phyloP scores from a whole-genome alignment of 2,329 filamentous ascomycete genomes.

The Trichoderma hamatum region DNA sequence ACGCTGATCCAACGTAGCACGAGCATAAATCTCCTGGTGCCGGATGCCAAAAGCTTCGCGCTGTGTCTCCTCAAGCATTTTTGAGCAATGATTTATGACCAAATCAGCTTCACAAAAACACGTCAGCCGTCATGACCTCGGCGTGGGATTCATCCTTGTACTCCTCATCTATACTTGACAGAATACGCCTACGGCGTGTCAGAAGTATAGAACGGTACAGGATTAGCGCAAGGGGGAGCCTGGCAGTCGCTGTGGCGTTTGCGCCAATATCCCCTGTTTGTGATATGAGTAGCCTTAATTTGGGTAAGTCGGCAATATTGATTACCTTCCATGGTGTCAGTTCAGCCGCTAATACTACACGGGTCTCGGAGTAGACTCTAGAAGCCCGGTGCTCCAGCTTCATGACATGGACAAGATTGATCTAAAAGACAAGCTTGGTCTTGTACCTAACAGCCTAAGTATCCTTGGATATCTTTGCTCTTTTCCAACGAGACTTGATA shows the following conservation, averaged over 20 bases:
- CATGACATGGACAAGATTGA: not conserved
- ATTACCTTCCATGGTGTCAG: not conserved
- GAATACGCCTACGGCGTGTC: slow-evolving; percentile 43
- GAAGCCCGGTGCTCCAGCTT: not conserved
- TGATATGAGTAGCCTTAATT: slow-evolving; percentile 52
- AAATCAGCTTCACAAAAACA: not conserved
- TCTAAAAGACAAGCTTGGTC: not conserved
- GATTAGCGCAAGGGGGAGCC: slow-evolving; percentile 57
- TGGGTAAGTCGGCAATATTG: not conserved
- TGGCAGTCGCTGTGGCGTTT: slow-evolving; percentile 59
- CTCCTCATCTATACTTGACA: slow-evolving; percentile 38
- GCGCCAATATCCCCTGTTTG: slow-evolving; percentile 61
- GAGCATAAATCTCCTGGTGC: slow-evolving; percentile 53
- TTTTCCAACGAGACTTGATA: not conserved
- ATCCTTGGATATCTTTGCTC: not conserved
- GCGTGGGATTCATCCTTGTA: not conserved
- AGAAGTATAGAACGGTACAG: slow-evolving; percentile 62
- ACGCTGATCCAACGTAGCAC: slow-evolving; percentile 30
- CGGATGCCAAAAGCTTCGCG: slow-evolving; percentile 47
- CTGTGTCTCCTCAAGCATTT: slow-evolving; percentile 52
- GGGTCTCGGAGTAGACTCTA: not conserved
- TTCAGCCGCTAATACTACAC: not conserved
- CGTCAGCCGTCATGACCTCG: not conserved
- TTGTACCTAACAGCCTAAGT: not conserved
- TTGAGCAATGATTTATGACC: slow-evolving; percentile 54